These are phyloP conservation scores for Hirsutella rhossiliensis DNA, from an alignment of 2,329 filamentous ascomycete species.

Conservation along the genomic window DNA sequence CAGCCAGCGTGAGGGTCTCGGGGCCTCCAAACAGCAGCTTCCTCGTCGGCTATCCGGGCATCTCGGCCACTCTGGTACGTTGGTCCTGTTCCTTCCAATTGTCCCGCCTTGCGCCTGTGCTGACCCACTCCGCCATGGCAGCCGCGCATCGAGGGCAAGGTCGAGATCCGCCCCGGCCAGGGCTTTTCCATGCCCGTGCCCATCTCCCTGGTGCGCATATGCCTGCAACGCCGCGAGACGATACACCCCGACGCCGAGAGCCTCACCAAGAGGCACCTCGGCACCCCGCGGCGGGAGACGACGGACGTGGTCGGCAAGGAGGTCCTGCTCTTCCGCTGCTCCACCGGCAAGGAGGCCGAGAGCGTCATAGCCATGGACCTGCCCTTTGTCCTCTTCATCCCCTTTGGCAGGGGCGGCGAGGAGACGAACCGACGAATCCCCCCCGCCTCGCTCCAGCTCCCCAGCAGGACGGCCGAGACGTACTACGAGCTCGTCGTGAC, in stretches of 20 bases:
- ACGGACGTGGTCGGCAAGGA: conserved; percentile 93
- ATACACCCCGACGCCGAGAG: conserved; percentile 96
- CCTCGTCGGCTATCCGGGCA: conserved; percentile 92
- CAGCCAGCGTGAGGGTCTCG: conserved; percentile 70
- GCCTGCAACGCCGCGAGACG: conserved; percentile 82
- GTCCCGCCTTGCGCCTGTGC: background rate
- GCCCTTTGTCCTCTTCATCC: conserved; percentile 94
- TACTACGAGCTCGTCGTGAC: conserved; percentile 95
- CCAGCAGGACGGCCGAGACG: conserved; percentile 90
- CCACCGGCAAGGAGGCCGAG: conserved; percentile 73
- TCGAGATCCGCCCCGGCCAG: conserved; percentile 81
- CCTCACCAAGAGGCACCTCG: conserved; percentile 81
- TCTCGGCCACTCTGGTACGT: conserved; percentile 91
- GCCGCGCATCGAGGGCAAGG: conserved; percentile 95
- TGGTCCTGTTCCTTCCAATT: conserved; percentile 2
- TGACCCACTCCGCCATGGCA: conserved; percentile 22
- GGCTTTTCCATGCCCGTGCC: conserved; percentile 83
- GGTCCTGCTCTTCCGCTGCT: conserved; percentile 79
- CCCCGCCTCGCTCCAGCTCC: conserved; percentile 80
- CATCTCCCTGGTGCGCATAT: conserved; percentile 88
- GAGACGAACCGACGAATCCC: conserved; percentile 84
- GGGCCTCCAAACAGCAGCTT: conserved; percentile 96
- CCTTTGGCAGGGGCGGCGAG: conserved; percentile 81
- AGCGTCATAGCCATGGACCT: conserved; percentile 91
- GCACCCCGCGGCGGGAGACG: conserved; percentile 80